phyloP scores from a whole-genome alignment of 306 rosid genomes.

The Cucumis melo region DNA sequence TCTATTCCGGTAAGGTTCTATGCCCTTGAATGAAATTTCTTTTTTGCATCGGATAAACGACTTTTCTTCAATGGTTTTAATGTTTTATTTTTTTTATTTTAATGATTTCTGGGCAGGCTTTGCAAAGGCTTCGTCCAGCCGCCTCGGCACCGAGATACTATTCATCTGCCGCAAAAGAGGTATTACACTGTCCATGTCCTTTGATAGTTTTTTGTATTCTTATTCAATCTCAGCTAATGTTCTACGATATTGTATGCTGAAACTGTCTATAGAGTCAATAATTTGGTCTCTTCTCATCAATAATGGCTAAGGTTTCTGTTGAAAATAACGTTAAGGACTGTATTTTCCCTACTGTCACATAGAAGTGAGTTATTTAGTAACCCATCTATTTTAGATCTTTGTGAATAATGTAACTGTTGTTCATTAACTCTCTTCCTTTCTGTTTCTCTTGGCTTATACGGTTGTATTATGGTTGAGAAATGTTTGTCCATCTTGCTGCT shows the following conservation, averaged over 20 bases:
- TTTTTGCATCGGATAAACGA: not conserved
- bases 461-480: not conserved
- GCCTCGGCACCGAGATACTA: conserved; percentile 41
- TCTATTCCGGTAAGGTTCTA: conserved; percentile 21
- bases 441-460: not conserved
- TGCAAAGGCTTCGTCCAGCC: conserved; percentile 52
- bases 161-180: conserved; percentile 67
- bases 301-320: not conserved
- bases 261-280: not conserved
- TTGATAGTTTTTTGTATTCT: not conserved
- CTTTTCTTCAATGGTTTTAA: not conserved
- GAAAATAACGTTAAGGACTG: not conserved
- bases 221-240: not conserved
- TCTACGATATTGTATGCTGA: not conserved
- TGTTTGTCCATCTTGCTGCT: not conserved
- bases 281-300: not conserved
- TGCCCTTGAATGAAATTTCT: not conserved
- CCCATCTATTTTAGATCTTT: not conserved
- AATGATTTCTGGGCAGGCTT: conserved; percentile 13
- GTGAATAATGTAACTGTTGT: not conserved
- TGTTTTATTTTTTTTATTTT: not conserved
- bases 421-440: not conserved
- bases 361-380: not conserved
- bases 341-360: not conserved
- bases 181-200: conserved; percentile 2